Conservation (phyloP, 2,329 filamentous ascomycete species). For the Emergomyces pasteurianus region DNA sequence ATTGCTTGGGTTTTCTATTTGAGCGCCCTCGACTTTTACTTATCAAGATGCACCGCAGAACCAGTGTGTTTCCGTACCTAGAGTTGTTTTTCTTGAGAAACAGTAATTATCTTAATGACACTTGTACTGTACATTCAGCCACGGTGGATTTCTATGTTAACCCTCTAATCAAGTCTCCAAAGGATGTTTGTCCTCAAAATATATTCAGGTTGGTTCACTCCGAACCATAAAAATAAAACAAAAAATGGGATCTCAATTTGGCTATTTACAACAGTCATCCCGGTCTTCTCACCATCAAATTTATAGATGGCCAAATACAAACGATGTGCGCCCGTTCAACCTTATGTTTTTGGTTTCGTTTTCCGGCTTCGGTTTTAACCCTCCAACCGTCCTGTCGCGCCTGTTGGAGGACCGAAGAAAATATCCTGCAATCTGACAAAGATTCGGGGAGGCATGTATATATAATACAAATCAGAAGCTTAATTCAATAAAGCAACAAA, state of each 20-base stretch:
- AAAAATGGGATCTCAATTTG: not conserved
- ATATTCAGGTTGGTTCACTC: not conserved
- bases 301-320: not conserved
- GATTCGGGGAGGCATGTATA: not conserved
- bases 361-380: not conserved
- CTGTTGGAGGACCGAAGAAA: not conserved
- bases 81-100: not conserved
- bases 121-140: not conserved
- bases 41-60: not conserved
- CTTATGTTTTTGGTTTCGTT: not conserved
- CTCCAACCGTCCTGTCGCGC: not conserved
- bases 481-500: not conserved
- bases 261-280: not conserved
- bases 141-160: not conserved
- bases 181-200: not conserved
- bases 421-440: not conserved
- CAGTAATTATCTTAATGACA: not conserved
- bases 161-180: not conserved
- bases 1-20: not conserved
- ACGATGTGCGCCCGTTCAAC: not conserved
- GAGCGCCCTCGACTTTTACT: not conserved
- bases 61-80: not conserved
- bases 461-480: not conserved
- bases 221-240: not conserved
- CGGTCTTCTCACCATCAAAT: not conserved